Evolutionary conservation across 129 eudicot genomes (phyloP).

Genomic region (Arctium minus): DNA sequence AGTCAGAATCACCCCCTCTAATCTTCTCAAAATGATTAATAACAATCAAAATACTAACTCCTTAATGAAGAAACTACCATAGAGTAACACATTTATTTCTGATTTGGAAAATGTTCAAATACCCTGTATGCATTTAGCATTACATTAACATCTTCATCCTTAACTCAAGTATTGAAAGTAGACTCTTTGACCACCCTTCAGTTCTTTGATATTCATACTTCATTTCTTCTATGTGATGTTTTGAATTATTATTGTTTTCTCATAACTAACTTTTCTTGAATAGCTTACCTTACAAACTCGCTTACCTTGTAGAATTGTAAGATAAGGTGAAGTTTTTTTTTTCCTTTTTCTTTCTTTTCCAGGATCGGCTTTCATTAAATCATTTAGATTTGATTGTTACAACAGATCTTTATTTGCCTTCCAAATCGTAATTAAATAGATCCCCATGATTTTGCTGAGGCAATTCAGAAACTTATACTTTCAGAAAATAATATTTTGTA

Average conservation of each 20-base stretch:
- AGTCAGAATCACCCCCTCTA: not conserved
- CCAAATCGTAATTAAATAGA: not conserved
- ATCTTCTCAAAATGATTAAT: not conserved
- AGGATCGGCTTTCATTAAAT: not conserved
- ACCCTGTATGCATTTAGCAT: not conserved
- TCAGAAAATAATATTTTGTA: not conserved
- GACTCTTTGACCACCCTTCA: not conserved
- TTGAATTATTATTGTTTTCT: not conserved
- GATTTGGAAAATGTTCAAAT: slow-evolving; percentile 5
- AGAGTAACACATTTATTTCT: not conserved
- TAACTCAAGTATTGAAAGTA: not conserved
- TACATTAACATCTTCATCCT: not conserved
- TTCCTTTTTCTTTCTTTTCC: not conserved
- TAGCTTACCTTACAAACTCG: slow-evolving; percentile 10
- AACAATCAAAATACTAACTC: not conserved
- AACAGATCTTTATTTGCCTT: not conserved
- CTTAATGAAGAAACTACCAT: not conserved
- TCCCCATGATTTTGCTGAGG: not conserved
- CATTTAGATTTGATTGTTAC: not conserved
- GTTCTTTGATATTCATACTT: slow-evolving; percentile 1
- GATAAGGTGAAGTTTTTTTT: not conserved
- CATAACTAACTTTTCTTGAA: not conserved
- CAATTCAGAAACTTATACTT: not conserved
- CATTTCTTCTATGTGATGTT: not conserved
- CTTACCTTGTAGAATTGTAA: not conserved